These are phyloP conservation scores for Colletotrichum tamarilloi DNA, from an alignment of 2,329 filamentous ascomycete genomes.

Conservation along the genomic window DNA sequence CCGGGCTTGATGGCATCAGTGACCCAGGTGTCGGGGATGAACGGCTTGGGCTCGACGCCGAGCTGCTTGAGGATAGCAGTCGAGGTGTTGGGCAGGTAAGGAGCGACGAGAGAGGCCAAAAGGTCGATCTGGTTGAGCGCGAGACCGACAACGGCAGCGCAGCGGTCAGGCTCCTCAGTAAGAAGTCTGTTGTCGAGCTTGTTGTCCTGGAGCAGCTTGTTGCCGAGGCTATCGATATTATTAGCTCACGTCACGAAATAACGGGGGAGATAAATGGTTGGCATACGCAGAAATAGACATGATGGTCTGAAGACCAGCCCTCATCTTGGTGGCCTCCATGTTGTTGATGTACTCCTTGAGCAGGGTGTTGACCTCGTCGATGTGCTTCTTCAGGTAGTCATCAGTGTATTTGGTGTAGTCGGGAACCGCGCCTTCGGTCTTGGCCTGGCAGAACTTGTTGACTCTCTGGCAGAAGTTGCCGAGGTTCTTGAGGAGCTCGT, in stretches of 20 bases:
- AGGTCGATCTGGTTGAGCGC: constrained; percentile 87
- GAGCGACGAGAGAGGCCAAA: constrained; percentile 80
- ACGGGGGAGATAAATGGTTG: neutral
- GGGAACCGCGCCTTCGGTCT: constrained; percentile 77
- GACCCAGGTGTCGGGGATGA: constrained; percentile 75
- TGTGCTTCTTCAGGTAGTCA: constrained; percentile 63
- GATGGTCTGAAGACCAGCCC: constrained; percentile 72
- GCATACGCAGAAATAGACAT: constrained; percentile 70
- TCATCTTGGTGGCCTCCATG: constrained; percentile 78
- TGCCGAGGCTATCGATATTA: constrained; percentile 48
- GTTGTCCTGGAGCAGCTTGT: constrained; percentile 63
- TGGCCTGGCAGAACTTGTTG: constrained; percentile 81
- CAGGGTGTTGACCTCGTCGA: constrained; percentile 72
- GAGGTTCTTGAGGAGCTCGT: constrained; percentile 81
- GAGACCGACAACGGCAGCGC: constrained; percentile 74
- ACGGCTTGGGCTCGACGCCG: constrained; percentile 60
- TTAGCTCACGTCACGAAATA: neutral
- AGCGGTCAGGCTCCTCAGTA: constrained; percentile 64
- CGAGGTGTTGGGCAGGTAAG: constrained; percentile 87
- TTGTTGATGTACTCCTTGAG: constrained; percentile 75
- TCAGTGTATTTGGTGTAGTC: constrained; percentile 68
- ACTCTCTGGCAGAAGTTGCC: constrained; percentile 79
- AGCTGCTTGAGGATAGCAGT: constrained; percentile 83
- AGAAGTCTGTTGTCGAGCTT: constrained; percentile 66
- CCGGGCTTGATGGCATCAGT: constrained; percentile 73